Evolutionary conservation across 2,329 filamentous ascomycete species (phyloP), one percentile per base, ranked within the genome.

Genomic region (Paecilomyces fulvus): DNA sequence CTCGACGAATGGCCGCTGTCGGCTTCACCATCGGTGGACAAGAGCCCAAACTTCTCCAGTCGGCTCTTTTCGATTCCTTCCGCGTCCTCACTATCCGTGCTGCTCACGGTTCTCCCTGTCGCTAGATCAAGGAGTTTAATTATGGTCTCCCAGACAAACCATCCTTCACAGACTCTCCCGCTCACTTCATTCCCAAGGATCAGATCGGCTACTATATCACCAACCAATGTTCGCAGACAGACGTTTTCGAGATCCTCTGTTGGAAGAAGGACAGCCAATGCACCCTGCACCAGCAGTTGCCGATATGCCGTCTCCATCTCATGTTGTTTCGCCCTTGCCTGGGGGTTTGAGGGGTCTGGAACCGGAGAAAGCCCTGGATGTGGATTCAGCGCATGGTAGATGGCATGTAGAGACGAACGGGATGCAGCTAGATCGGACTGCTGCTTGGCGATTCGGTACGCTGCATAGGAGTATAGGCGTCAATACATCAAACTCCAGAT

Each of bases 191-290:
- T 91, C 60, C 90, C 90, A 61, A 99, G 79, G 60, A 97, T 89
- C 70, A 95, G 85, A 73, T 96, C 91, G 6, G 91, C 89, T 59
- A 97, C 80, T 61, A 97, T 88, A 73, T 96, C 90, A 55, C 86
- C 85, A 60, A 96, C 87, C 59, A 99, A 79, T 33, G 89, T 82
- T 56, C 89, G 87, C 65, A 97, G 79, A 70, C 90, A 95, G 55
- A 84, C 84, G 70, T 96, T 97, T 66, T 92, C 85, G 43, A 97
- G 78, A 70, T 97, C 92, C 67, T 97, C 92, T 14, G 91, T 94
- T 9, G 94, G 94, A 20, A 99, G 80, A 14, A 99, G 81, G 54
- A 96, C 80, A 23, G 90, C 87, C 59, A 99, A 77, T 37, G 91
- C 80, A 30, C 87, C 89, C 67, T 92, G 86, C 14, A 92, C 87